These are phyloP conservation scores for Penicillium herquei DNA, from an alignment of 495 filamentous ascomycete genomes.

Conservation along the genomic window DNA sequence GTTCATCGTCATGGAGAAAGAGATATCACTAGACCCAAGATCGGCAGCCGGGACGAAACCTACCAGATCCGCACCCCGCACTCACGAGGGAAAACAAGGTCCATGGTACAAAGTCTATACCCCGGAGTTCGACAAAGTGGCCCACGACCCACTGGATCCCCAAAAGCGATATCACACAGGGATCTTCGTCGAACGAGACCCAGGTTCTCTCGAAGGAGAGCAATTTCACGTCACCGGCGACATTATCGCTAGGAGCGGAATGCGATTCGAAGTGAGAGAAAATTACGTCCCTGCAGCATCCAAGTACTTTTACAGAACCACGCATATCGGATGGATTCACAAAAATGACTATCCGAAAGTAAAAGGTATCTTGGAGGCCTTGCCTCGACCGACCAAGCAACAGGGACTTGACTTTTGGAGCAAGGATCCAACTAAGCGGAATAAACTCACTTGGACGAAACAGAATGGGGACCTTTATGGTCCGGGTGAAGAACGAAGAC, in stretches of 20 bases:
- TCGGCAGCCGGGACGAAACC: neutral
- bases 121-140: neutral
- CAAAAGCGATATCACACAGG: neutral
- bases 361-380: neutral
- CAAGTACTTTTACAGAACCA: too few species aligned
- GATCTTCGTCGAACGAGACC: neutral
- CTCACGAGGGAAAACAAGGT: neutral
- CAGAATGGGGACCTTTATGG: neutral
- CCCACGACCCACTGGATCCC: neutral
- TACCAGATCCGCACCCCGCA: neutral
- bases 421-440: neutral
- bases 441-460: neutral
- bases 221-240: constrained; percentile 3
- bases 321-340: neutral
- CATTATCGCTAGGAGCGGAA: neutral
- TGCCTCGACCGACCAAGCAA: neutral
- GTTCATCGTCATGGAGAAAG: too few species aligned
- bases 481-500: neutral
- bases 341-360: neutral
- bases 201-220: neutral
- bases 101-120: neutral
- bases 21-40: neutral
- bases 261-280: neutral
- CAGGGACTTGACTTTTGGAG: constrained; percentile 1
- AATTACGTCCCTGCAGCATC: neutral